Percentiles rank a stretch among this genome's conserved stretches.
Conservation (phyloP, 2,329 filamentous ascomycete species). For the Alternaria arborescens region DNA sequence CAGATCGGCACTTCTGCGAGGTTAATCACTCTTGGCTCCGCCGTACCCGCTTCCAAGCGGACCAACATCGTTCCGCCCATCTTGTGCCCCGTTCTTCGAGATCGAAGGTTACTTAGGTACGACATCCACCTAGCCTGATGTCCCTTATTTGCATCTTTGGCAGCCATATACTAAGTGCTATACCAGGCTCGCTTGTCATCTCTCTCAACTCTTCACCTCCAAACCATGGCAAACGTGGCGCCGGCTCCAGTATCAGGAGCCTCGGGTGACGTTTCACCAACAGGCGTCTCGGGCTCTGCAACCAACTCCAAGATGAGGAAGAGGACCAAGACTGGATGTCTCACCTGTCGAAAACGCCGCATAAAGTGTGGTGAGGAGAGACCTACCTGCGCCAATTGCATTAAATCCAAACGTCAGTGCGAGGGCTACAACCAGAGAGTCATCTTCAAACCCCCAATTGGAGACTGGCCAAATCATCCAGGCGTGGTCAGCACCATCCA, state of each 20-base stretch:
- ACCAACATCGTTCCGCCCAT: conserved; percentile 32
- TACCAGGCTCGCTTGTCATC: conserved; percentile 7
- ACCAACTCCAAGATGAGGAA: conserved; percentile 50
- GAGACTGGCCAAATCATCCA: conserved; percentile 57
- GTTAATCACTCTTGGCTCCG: conserved; percentile 38
- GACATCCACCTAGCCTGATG: conserved; percentile 1
- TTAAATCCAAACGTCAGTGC: conserved; percentile 84
- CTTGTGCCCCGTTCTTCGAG: conserved; percentile 15
- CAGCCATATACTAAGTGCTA: conserved; percentile 8
- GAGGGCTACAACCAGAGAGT: conserved; percentile 85
- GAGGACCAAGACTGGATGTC: conserved; percentile 88
- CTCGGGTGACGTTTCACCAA: conserved; percentile 42
- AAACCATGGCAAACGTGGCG: conserved; percentile 35
- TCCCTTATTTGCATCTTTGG: not conserved
- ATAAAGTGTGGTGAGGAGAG: conserved; percentile 97
- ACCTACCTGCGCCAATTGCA: conserved; percentile 82
- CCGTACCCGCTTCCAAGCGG: conserved; percentile 31
- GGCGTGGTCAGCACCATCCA: conserved; percentile 49
- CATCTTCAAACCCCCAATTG: conserved; percentile 78
- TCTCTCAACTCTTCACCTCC: conserved; percentile 1
- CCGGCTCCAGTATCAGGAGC: conserved; percentile 29
- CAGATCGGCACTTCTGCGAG: conserved; percentile 41
- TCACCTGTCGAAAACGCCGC: conserved; percentile 91
- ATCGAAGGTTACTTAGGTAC: conserved; percentile 13
- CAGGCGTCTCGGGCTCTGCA: conserved; percentile 26